Evolutionary conservation across 441 rosid genomes (phyloP).

Genomic region (Geranium incanum): DNA sequence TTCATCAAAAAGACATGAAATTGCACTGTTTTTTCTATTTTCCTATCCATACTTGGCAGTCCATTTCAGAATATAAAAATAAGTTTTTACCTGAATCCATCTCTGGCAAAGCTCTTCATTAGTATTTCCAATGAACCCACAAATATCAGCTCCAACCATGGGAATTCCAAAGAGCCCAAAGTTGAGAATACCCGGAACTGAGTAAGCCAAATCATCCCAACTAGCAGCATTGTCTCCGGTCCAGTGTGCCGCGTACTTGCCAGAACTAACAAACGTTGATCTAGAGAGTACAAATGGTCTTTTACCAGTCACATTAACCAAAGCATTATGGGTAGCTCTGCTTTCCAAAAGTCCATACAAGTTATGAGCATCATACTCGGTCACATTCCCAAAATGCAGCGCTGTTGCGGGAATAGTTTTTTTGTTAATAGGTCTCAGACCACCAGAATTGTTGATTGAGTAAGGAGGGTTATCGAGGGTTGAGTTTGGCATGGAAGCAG

Average conservation of each 20-base stretch:
- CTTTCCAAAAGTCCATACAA: constrained; percentile 57
- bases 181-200: constrained; percentile 51
- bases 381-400: constrained; percentile 43
- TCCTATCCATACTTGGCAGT: too few relatives aligned
- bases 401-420: constrained; percentile 51
- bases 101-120: constrained; percentile 63
- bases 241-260: constrained; percentile 78
- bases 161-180: constrained; percentile 71
- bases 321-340: constrained; percentile 50
- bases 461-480: constrained; percentile 64
- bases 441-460: constrained; percentile 50
- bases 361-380: constrained; percentile 64
- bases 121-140: constrained; percentile 50
- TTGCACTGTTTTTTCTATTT: too few relatives aligned
- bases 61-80: neutral
- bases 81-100: constrained; percentile 59
- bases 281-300: constrained; percentile 65
- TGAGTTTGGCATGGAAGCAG: constrained; percentile 36
- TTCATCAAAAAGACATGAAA: neutral
- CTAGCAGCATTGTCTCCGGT: constrained; percentile 65
- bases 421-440: constrained; percentile 25
- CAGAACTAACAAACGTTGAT: constrained; percentile 74
- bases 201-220: constrained; percentile 59
- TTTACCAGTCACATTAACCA: constrained; percentile 37
- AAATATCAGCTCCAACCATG: constrained; percentile 85